Evolutionary conservation across 2,329 filamentous ascomycete genomes (phyloP).

Genomic region (Alternaria viburni): DNA sequence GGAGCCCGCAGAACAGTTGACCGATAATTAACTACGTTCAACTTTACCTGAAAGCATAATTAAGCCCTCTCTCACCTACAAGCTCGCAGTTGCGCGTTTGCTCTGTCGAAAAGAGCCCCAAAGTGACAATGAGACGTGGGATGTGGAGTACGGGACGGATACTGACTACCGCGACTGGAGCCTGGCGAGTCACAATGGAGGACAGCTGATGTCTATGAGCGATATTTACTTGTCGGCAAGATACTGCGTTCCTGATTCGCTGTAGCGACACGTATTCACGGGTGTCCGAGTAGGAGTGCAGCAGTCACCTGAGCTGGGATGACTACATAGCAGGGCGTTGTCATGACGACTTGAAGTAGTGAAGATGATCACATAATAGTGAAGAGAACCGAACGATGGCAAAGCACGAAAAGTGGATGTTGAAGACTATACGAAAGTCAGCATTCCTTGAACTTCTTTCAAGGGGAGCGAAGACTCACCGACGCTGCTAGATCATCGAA

Average conservation of each 20-base stretch:
- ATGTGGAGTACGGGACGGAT: not conserved
- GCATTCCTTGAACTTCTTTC: not conserved
- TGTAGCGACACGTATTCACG: not conserved
- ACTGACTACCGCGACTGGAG: not conserved
- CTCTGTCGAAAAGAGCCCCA: no score
- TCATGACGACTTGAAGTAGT: not conserved
- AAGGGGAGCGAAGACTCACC: not conserved
- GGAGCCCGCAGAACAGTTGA: not conserved
- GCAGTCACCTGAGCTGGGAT: not conserved
- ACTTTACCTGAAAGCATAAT: slow-evolving; percentile 1
- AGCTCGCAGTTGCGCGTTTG: not conserved
- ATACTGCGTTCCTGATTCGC: not conserved
- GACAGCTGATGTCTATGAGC: not conserved
- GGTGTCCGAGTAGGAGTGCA: not conserved
- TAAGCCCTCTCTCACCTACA: slow-evolving; percentile 2
- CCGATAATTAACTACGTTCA: not conserved
- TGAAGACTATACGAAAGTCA: not conserved
- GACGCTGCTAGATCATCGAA: not conserved
- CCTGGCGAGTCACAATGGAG: not conserved
- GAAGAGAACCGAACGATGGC: not conserved
- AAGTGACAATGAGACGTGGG: not conserved
- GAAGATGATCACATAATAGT: not conserved
- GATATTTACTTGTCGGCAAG: not conserved
- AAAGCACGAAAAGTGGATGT: not conserved
- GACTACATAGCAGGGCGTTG: not conserved